Conservation (phyloP, 805 yeast species). For the Kluyveromyces lactis region DNA sequence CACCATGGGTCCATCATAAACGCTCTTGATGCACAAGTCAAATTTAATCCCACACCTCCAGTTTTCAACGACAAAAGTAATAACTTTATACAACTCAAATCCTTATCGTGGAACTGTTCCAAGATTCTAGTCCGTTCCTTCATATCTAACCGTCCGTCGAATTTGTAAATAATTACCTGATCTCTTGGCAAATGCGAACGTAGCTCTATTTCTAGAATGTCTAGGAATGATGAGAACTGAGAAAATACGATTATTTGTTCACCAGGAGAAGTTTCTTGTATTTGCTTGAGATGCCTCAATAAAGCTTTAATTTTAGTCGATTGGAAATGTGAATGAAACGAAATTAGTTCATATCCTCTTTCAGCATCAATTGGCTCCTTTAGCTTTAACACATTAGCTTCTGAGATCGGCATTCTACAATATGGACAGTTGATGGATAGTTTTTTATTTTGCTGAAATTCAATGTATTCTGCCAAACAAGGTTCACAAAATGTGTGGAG, state of each 20-base stretch:
- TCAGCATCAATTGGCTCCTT: constrained; percentile 12
- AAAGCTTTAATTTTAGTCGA: constrained; percentile 73
- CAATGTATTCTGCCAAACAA: constrained; percentile 69
- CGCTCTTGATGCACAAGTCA: constrained; percentile 78
- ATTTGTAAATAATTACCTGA: constrained; percentile 42
- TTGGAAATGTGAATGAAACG: constrained; percentile 30
- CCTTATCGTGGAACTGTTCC: constrained; percentile 39
- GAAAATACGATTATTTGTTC: constrained; percentile 84
- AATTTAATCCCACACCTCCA: constrained; percentile 88
- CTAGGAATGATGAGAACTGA: constrained; percentile 78
- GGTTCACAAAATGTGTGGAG: constrained; percentile 71
- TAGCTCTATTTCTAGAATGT: constrained; percentile 60
- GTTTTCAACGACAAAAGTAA: constrained; percentile 75
- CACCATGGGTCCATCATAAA: constrained; percentile 97
- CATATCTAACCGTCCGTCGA: constrained; percentile 74
- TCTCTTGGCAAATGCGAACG: constrained; percentile 35
- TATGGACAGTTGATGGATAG: constrained; percentile 59
- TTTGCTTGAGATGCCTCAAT: constrained; percentile 44
- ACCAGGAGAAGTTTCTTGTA: constrained; percentile 48
- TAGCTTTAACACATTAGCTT: constrained; percentile 34
- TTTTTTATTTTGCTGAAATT: constrained; percentile 46
- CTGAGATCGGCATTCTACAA: constrained; percentile 54
- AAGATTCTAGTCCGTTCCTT: constrained; percentile 57
- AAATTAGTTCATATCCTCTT: constrained; percentile 19
- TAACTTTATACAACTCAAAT: constrained; percentile 34